Conservation (phyloP, 371 early-diverging fungal species). For the Syncephalastrum sp. region DNA sequence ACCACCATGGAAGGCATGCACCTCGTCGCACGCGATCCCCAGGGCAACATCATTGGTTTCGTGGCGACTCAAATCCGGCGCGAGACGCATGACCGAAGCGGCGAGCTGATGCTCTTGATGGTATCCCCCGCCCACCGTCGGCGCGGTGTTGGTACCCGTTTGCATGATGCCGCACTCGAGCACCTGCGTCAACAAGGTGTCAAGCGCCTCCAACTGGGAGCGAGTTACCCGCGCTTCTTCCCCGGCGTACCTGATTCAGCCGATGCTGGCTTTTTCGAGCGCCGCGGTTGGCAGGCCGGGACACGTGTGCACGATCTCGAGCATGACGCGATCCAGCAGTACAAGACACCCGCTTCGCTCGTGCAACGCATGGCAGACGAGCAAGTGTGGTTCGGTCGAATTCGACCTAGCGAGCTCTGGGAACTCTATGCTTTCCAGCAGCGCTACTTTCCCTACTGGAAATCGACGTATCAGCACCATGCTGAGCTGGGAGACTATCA, state of each 20-base stretch:
- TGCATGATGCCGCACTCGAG: conserved; percentile 32
- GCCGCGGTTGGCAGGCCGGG: conserved; percentile 33
- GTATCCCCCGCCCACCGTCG: conserved; percentile 24
- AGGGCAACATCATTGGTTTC: conserved; percentile 32
- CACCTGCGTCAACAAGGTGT: conserved; percentile 18
- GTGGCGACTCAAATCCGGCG: conserved; percentile 29
- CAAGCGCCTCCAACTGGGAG: conserved; percentile 21
- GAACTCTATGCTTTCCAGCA: conserved; percentile 37
- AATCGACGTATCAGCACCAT: conserved; percentile 44
- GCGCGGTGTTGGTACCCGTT: conserved; percentile 33
- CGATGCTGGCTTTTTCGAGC: conserved; percentile 29
- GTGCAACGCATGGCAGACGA: conserved; percentile 32
- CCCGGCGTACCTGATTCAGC: conserved; percentile 35
- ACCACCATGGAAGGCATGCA: conserved; percentile 19
- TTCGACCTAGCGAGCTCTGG: conserved; percentile 19
- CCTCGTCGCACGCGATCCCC: conserved; percentile 20
- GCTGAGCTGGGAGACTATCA: conserved; percentile 42
- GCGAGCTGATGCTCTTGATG: conserved; percentile 36
- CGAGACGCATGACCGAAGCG: neutral
- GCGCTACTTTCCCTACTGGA: conserved; percentile 41
- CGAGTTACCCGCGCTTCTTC: conserved; percentile 51
- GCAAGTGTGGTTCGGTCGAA: conserved; percentile 33
- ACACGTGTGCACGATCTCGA: conserved; percentile 32
- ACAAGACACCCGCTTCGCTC: conserved; percentile 22
- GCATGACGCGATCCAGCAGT: conserved; percentile 21